These are phyloP conservation scores for Phaffomyces opuntiae DNA, from an alignment of 805 yeast genomes.

Conservation along the genomic window DNA sequence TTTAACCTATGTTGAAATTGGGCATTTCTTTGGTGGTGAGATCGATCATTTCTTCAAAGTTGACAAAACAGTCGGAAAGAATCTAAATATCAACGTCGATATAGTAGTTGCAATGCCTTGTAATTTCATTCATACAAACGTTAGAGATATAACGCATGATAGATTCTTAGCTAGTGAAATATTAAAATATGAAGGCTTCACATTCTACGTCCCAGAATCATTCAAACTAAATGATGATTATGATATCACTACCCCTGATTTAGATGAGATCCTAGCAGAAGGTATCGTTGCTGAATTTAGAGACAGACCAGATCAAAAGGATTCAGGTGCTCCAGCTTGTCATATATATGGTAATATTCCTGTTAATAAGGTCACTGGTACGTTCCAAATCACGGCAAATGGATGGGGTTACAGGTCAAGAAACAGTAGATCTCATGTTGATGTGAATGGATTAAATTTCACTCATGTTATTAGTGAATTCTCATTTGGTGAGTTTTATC, in stretches of 20 bases:
- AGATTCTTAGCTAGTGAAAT: constrained; percentile 70
- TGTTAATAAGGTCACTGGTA: constrained; percentile 81
- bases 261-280: constrained; percentile 60
- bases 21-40: constrained; percentile 77
- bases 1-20: constrained; percentile 77
- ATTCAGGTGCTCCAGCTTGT: constrained; percentile 66
- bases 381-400: constrained; percentile 73
- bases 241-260: constrained; percentile 48
- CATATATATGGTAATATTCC: constrained; percentile 78
- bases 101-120: constrained; percentile 82
- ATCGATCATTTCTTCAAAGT: constrained; percentile 74
- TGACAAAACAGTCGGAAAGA: constrained; percentile 50
- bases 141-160: constrained; percentile 73
- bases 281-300: constrained; percentile 61
- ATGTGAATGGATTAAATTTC: constrained; percentile 54
- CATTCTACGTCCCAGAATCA: constrained; percentile 47
- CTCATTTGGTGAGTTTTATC: constrained; percentile 87
- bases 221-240: constrained; percentile 40
- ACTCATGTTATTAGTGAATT: constrained; percentile 82
- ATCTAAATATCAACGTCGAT: constrained; percentile 69
- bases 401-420: constrained; percentile 53
- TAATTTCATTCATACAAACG: constrained; percentile 63
- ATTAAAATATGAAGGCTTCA: constrained; percentile 60
- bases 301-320: constrained; percentile 31
- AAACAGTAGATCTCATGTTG: constrained; percentile 35